A percentile compares a stretch with the other conserved stretches of the same genome.
These are phyloP conservation scores for Tuber aestivum DNA, from an alignment of 495 filamentous ascomycete genomes.

Conservation along the genomic window DNA sequence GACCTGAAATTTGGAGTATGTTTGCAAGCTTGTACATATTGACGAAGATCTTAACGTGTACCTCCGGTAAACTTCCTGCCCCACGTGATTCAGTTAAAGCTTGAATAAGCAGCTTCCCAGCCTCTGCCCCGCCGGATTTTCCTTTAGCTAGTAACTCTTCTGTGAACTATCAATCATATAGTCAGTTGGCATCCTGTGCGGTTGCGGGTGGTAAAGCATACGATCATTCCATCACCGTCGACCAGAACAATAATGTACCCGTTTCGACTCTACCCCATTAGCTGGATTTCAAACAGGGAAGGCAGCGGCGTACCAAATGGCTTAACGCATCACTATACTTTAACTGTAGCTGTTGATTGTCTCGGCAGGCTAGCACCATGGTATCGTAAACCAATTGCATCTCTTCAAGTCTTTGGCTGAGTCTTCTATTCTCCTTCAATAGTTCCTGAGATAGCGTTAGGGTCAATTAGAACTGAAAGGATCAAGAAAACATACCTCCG, in stretches of 20 bases:
- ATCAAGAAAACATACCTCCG: slow-evolving; percentile 17
- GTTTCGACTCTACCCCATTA: slow-evolving; percentile 23
- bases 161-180: slow-evolving; percentile 26
- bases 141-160: slow-evolving; percentile 37
- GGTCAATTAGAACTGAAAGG: background rate
- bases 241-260: slow-evolving; percentile 37
- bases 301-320: slow-evolving; percentile 16
- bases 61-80: slow-evolving; percentile 15
- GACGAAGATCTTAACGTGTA: slow-evolving; percentile 37
- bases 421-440: slow-evolving; percentile 21
- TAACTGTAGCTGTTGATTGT: slow-evolving; percentile 15
- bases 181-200: slow-evolving; percentile 13
- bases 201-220: slow-evolving; percentile 19
- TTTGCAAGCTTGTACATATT: slow-evolving; percentile 33
- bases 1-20: slow-evolving; percentile 21
- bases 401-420: slow-evolving; percentile 21
- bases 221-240: slow-evolving; percentile 42
- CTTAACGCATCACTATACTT: slow-evolving; percentile 22
- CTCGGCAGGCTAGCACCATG: slow-evolving; percentile 22
- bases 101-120: slow-evolving; percentile 30
- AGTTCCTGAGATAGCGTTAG: slow-evolving; percentile 24
- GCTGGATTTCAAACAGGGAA: background rate
- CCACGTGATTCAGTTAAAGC: slow-evolving; percentile 27
- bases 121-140: slow-evolving; percentile 34
- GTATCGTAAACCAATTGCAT: slow-evolving; percentile 18